Percentiles rank a stretch among this genome's conserved stretches.
These are phyloP conservation scores for Aulographum hederae DNA, from an alignment of 2,329 filamentous ascomycete genomes.

Conservation along the genomic window DNA sequence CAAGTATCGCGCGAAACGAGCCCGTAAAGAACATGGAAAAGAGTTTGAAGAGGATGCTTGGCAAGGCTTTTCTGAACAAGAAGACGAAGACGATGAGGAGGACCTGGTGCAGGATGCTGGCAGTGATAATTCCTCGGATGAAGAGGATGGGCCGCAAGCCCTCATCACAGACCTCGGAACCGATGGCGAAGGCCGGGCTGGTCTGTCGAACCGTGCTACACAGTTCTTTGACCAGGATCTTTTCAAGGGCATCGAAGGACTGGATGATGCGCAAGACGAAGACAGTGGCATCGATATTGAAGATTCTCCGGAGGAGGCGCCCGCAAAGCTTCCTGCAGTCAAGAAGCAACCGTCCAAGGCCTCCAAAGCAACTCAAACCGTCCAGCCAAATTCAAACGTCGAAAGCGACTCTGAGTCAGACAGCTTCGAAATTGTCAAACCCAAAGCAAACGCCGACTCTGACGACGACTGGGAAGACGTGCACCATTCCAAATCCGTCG, in stretches of 20 bases:
- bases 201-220: slow-evolving; percentile 67
- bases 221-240: slow-evolving; percentile 92
- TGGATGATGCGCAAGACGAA: slow-evolving; percentile 35
- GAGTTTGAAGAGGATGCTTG: slow-evolving; percentile 84
- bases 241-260: slow-evolving; percentile 63
- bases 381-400: slow-evolving; percentile 10
- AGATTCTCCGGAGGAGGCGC: slow-evolving; percentile 2
- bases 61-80: slow-evolving; percentile 61
- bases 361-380: slow-evolving; percentile 6
- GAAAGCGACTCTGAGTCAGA: slow-evolving; percentile 14
- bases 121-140: slow-evolving; percentile 43
- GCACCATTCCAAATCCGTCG: slow-evolving; percentile 27
- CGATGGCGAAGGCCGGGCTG: slow-evolving; percentile 26
- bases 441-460: slow-evolving; percentile 17
- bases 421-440: slow-evolving; percentile 8
- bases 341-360: slow-evolving; percentile 4
- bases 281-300: slow-evolving; percentile 21
- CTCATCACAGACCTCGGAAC: slow-evolving; percentile 46
- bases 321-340: neutral
- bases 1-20: slow-evolving; percentile 80
- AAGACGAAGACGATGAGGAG: slow-evolving; percentile 37
- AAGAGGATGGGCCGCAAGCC: slow-evolving; percentile 31
- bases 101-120: slow-evolving; percentile 37
- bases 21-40: slow-evolving; percentile 59
- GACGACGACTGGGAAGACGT: slow-evolving; percentile 44